These are phyloP conservation scores for Neofusicoccum sp. DNA, from an alignment of 2,329 filamentous ascomycete genomes.

Conservation along the genomic window DNA sequence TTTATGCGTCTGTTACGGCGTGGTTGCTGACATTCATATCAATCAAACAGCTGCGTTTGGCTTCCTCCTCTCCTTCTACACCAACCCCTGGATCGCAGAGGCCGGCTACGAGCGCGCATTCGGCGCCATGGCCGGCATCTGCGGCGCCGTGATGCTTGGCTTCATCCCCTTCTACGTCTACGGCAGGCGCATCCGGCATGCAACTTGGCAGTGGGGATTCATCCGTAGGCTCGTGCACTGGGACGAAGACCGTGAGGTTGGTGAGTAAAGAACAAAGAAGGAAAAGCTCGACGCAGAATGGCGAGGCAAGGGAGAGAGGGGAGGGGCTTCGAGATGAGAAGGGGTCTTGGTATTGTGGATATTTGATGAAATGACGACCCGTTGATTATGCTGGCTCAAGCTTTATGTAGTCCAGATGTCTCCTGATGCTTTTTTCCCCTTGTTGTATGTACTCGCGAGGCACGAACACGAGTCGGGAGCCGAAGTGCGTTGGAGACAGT, in stretches of 20 bases:
- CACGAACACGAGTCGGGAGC: no score
- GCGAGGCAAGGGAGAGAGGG: no score
- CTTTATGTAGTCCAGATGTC: neutral
- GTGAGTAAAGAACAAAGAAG: conserved; percentile 41
- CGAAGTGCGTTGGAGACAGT: no score
- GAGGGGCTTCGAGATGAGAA: neutral
- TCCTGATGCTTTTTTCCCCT: neutral
- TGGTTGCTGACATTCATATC: neutral
- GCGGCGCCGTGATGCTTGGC: conserved; percentile 46
- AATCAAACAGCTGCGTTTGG: conserved; percentile 49
- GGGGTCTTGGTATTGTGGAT: no score
- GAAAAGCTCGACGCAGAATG: no score
- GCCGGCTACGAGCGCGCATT: conserved; percentile 53
- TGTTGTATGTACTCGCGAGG: no score
- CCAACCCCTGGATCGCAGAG: conserved; percentile 56
- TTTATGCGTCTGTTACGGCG: no score
- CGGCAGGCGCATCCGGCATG: conserved; percentile 50
- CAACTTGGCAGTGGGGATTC: conserved; percentile 50
- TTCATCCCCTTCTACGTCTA: conserved; percentile 55
- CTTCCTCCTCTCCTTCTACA: conserved; percentile 60
- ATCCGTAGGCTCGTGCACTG: conserved; percentile 48
- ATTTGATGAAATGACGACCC: neutral
- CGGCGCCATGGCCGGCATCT: conserved; percentile 58
- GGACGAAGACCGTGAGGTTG: conserved; percentile 55
- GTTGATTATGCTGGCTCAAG: neutral